Conservation (phyloP, 257 asterid genomes). For the Orobanche coerulescens region DNA sequence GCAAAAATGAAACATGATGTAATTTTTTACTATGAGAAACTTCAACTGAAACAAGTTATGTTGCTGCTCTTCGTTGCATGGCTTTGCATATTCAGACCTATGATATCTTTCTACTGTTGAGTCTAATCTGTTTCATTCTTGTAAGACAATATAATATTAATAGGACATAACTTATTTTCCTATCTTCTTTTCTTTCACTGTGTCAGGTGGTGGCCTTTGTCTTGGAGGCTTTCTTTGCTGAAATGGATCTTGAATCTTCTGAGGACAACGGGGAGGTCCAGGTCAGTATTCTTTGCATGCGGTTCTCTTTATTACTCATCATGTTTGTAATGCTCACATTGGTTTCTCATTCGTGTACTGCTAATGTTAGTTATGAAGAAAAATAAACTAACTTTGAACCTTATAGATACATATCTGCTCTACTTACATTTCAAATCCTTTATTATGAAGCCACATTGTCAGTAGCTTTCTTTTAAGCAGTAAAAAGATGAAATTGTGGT, state of each 20-base stretch:
- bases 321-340: slow-evolving; percentile 6
- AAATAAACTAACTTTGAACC: not conserved
- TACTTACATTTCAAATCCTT: not conserved
- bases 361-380: not conserved
- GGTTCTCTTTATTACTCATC: not conserved
- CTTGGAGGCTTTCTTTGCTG: slow-evolving; percentile 98
- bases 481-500: not conserved
- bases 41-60: not conserved
- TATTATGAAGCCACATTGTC: not conserved
- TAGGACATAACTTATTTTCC: not conserved
- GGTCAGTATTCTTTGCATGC: slow-evolving; percentile 36
- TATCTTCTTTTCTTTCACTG: slow-evolving; percentile 1
- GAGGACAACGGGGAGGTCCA: slow-evolving; percentile 38
- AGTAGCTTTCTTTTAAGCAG: not conserved
- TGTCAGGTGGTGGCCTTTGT: slow-evolving; percentile 92
- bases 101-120: not conserved
- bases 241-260: slow-evolving; percentile 71
- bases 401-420: not conserved
- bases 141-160: not conserved
- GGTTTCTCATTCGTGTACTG: not conserved
- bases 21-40: not conserved
- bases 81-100: not conserved
- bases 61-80: not conserved
- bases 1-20: not conserved
- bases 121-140: not conserved